Evolutionary conservation across 768 basidiomycete genomes (phyloP), one percentile per base, ranked within the genome.

Genomic region (Gloeophyllum trabeum): DNA sequence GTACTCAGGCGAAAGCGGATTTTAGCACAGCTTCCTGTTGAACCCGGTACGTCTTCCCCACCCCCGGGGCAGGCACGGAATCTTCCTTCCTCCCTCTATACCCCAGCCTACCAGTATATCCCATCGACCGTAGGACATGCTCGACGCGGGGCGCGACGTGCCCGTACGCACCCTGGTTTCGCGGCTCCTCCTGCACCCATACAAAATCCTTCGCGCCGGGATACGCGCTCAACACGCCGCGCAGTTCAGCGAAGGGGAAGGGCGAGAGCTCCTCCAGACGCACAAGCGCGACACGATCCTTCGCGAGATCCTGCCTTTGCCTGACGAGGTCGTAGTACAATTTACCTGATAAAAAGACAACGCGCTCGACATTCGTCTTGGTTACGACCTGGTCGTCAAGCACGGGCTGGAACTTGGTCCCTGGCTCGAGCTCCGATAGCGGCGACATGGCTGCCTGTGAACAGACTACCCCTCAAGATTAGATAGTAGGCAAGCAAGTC

Each of bases 121-220:
- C 60, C 59, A 61, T 46, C 35, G 50, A 59, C 18, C 58, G 56
- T 49, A 89, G 54, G 23, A 88, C 69, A 18, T 48, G 54, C 4
- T 62, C 61, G 42, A 90, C 60, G 49, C 89, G 65, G 1, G 65
- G 64, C 26, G 56, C 58, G 34, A 88, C 81, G 61, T 87, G 82
- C 10, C 63, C 57, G 66, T 71, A 92, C 2, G 82, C 75, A 2
- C 91, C 91, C 58, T 93, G 90, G 54, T 96, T 94, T 54, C 66
- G 74, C 2, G 90, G 81, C 54, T 93, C 91, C 54, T 93, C 91
- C 56, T 96, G 91, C 14, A 87, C 64, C 78, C 84, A 94, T 5
- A 71, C 35, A 24, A 72, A 53, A 41, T 76, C 69, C 3, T 51
- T 47, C 1, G 60, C 69, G 10, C 42, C 26, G 0, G 52, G 35